Percentiles rank a stretch among this genome's conserved stretches.
phyloP scores from a whole-genome alignment of 441 rosid species.

The Lepidium campestre region DNA sequence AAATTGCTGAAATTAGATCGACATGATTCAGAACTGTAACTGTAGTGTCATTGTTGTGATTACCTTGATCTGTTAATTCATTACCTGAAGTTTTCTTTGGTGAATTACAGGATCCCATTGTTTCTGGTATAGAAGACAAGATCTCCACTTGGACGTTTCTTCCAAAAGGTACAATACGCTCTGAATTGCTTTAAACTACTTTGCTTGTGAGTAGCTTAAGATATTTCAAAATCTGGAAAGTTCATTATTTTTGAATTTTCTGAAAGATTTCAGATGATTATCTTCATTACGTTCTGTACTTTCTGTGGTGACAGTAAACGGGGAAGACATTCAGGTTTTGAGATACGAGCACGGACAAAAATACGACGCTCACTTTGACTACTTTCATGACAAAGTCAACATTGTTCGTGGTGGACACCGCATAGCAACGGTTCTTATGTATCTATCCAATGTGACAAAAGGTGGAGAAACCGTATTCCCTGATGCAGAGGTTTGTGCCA shows the following conservation, averaged over 20 bases:
- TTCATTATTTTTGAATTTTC: background rate
- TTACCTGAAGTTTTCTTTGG: slow-evolving; percentile 8
- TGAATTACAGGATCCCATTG: slow-evolving; percentile 66
- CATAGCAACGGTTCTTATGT: slow-evolving; percentile 80
- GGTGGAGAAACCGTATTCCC: slow-evolving; percentile 99
- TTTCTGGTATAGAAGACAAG: slow-evolving; percentile 89
- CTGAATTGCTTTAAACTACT: background rate
- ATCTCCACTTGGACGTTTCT: slow-evolving; percentile 94
- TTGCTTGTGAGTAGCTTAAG: background rate
- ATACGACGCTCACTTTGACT: slow-evolving; percentile 86
- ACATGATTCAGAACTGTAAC: background rate
- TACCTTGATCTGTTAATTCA: slow-evolving; percentile 5
- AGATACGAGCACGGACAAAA: slow-evolving; percentile 87
- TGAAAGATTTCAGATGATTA: background rate
- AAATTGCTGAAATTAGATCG: background rate
- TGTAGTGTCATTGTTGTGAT: background rate
- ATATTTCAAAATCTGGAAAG: background rate
- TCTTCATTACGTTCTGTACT: background rate
- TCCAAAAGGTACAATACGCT: slow-evolving; percentile 58
- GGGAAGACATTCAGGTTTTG: slow-evolving; percentile 84
- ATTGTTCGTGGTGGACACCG: slow-evolving; percentile 95
- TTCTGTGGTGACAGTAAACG: slow-evolving; percentile 56
- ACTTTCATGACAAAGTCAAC: slow-evolving; percentile 84
- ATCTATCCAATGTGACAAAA: slow-evolving; percentile 75
- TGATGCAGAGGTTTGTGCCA: slow-evolving; percentile 62